phyloP scores from a whole-genome alignment of 2,329 filamentous ascomycete species.

The Fusarium globosum region DNA sequence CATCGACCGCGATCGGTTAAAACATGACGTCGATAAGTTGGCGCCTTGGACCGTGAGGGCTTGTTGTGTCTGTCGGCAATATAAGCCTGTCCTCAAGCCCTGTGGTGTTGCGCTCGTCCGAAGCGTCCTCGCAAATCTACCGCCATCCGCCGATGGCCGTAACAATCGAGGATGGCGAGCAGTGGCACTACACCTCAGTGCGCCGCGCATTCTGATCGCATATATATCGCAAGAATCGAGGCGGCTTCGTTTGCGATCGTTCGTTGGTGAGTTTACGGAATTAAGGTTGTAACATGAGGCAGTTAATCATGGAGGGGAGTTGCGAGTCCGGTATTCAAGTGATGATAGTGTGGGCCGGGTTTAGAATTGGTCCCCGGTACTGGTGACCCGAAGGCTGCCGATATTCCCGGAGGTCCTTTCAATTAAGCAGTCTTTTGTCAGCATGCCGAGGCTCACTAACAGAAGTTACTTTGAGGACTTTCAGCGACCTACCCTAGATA shows the following conservation, averaged over 20 bases:
- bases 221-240: constrained; percentile 4
- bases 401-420: constrained; percentile 29
- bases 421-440: constrained; percentile 38
- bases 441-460: constrained; percentile 34
- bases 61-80: constrained; percentile 8
- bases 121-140: constrained; percentile 35
- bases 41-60: constrained; percentile 1
- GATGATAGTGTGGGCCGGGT: constrained; percentile 43
- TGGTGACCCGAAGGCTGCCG: constrained; percentile 31
- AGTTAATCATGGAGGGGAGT: constrained; percentile 34
- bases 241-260: neutral
- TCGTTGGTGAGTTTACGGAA: constrained; percentile 18
- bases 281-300: constrained; percentile 7
- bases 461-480: constrained; percentile 20
- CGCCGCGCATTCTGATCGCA: constrained; percentile 33
- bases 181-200: constrained; percentile 31
- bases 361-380: constrained; percentile 43
- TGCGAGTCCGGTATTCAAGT: constrained; percentile 42
- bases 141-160: constrained; percentile 22
- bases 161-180: constrained; percentile 29
- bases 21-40: constrained; percentile 16
- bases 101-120: constrained; percentile 38
- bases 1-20: constrained; percentile 39
- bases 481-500: constrained; percentile 32
- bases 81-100: constrained; percentile 6